Evolutionary conservation across 495 filamentous ascomycete species (phyloP).

Genomic region (Trichoderma gamsii): DNA sequence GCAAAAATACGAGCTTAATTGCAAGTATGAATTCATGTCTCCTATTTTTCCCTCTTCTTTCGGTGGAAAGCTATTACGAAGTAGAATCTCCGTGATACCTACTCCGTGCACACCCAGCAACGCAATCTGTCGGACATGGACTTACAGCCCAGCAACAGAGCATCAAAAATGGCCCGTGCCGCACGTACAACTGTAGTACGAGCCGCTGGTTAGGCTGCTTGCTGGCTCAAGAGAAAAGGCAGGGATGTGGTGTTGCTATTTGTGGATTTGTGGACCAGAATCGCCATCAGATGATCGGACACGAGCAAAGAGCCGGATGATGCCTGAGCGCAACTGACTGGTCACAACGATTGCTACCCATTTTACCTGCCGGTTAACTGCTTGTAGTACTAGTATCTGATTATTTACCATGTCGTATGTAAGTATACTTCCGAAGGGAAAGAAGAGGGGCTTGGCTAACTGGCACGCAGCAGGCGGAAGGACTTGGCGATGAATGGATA

Average conservation of each 20-base stretch:
- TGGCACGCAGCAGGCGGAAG: background rate
- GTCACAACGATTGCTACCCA: background rate
- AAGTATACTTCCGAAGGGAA: conserved; percentile 1
- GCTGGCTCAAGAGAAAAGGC: too few species aligned
- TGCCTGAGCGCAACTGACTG: background rate
- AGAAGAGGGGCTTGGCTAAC: background rate
- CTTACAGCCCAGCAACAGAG: too few species aligned
- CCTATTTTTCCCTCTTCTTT: background rate
- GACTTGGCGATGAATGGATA: conserved; percentile 9
- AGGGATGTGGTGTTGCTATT: background rate
- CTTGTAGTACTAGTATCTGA: background rate
- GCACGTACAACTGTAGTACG: too few species aligned
- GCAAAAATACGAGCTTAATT: background rate
- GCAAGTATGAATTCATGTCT: background rate
- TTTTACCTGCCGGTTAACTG: background rate
- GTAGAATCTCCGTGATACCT: too few species aligned
- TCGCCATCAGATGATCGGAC: conserved; percentile 11
- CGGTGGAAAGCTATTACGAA: too few species aligned
- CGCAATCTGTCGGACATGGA: too few species aligned
- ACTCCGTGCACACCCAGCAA: too few species aligned
- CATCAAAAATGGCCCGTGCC: too few species aligned
- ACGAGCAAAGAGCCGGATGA: background rate
- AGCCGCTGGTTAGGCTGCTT: too few species aligned
- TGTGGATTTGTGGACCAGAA: conserved; percentile 2
- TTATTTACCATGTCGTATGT: background rate